Evolutionary conservation across 2,329 filamentous ascomycete species (phyloP).

Genomic region (Cylindrodendrum hubeiense): DNA sequence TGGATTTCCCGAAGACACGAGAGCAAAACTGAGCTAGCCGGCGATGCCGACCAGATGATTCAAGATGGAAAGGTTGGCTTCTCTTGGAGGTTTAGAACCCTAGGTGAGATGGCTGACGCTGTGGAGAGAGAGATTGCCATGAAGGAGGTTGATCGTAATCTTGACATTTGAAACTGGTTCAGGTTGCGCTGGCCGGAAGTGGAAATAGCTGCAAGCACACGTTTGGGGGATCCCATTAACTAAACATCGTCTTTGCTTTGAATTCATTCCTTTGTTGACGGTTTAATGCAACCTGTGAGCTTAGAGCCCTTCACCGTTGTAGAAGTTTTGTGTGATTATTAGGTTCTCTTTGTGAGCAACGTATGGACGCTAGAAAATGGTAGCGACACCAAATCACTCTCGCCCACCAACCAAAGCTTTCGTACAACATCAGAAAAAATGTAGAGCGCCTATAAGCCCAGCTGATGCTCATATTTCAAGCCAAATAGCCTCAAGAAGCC

Average conservation of each 20-base stretch:
- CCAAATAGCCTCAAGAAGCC: background rate
- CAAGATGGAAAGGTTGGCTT: conserved; percentile 50
- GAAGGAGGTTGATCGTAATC: background rate
- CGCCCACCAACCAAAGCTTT: no score
- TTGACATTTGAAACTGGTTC: background rate
- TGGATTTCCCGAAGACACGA: conserved; percentile 73
- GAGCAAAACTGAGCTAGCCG: conserved; percentile 40
- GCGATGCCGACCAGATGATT: conserved; percentile 39
- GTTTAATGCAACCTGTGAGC: no score
- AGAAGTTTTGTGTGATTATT: no score
- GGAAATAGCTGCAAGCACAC: background rate
- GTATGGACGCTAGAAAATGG: no score
- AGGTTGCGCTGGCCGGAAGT: background rate
- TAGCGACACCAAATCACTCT: no score
- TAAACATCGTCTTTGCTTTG: background rate
- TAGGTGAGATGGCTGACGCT: conserved; percentile 72
- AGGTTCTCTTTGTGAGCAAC: no score
- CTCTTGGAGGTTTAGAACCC: conserved; percentile 67
- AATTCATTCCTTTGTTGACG: background rate
- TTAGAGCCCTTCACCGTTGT: no score
- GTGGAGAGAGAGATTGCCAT: conserved; percentile 52
- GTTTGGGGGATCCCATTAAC: background rate
- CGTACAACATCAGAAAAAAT: no score
- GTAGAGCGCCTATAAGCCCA: no score
- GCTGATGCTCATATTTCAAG: background rate